Conservation (phyloP, 2,329 filamentous ascomycete genomes). For the Xylaria sp. region DNA sequence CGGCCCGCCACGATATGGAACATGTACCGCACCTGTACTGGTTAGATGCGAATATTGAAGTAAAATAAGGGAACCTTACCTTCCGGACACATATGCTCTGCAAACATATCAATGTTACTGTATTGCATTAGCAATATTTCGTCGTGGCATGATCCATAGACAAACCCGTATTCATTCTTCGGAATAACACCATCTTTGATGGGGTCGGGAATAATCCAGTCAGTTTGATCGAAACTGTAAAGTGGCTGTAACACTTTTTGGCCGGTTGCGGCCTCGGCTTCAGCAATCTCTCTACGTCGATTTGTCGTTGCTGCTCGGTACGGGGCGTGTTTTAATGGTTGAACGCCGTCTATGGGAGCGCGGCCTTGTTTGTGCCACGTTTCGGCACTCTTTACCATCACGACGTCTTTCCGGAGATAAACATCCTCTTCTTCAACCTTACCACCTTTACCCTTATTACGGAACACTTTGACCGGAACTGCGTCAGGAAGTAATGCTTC, state of each 20-base stretch:
- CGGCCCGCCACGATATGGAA: slow-evolving; percentile 80
- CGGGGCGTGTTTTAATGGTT: slow-evolving; percentile 86
- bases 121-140: slow-evolving; percentile 17
- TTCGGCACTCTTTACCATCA: slow-evolving; percentile 88
- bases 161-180: slow-evolving; percentile 84
- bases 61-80: slow-evolving; percentile 47
- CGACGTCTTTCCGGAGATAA: slow-evolving; percentile 81
- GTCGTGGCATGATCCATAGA: slow-evolving; percentile 19
- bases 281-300: slow-evolving; percentile 87
- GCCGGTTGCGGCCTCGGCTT: slow-evolving; percentile 81
- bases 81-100: slow-evolving; percentile 87
- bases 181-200: slow-evolving; percentile 88
- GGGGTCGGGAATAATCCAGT: slow-evolving; percentile 92
- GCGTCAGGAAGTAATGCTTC: slow-evolving; percentile 82
- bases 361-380: slow-evolving; percentile 98
- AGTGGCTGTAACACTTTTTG: slow-evolving; percentile 88
- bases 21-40: slow-evolving; percentile 76
- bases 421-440: slow-evolving; percentile 82
- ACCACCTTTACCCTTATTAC: slow-evolving; percentile 77
- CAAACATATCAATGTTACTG: slow-evolving; percentile 92
- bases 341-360: slow-evolving; percentile 74
- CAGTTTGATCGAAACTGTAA: slow-evolving; percentile 85
- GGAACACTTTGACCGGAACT: slow-evolving; percentile 78
- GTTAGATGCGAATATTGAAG: slow-evolving; percentile 28
- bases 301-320: slow-evolving; percentile 91